Base-by-base conservation (phyloP, 352 stramenopile species). In the Bremia lactucae region DNA sequence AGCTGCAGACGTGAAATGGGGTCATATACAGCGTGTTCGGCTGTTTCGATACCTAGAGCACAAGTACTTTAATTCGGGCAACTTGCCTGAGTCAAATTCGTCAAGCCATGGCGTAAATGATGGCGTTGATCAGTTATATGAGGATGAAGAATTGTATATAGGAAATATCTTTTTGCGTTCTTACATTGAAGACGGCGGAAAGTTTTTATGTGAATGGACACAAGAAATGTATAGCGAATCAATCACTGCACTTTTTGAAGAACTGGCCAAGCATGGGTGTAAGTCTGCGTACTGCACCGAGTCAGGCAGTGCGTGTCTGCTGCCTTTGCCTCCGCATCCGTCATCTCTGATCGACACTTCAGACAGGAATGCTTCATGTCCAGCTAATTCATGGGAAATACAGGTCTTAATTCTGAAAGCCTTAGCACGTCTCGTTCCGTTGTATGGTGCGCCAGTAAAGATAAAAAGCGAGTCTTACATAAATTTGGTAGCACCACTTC, bases 321-420 rank as follows among this genome's bases (percentile, higher is more conserved):
- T 48, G 20, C 22, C 52, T 4, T 59, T 42, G 15, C 40, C 45
- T 24, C 24, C 35, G 20, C 42, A 49, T 8, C 49, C 48, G 6
- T 40, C 24, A 31, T 56, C 45, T 21, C 18, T 55, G n/a, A 49
- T 28, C 7, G 21, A 52, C 24, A 48, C 43, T 15, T 44, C 22
- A 36, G 53, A 44, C 16, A 59, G 39, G 42, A 39, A 42, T n/a
- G 20, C 28, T 11, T 49, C 42, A n/a, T 62, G 46, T 55, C 46
- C 52, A 42, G 37, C 59, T 2, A 72, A 92, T 45, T 71, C 77
- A 0, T 87, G 68, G 69, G 68, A 88, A 31, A 48, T 87, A 11
- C 80, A 92, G 56, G 74, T 88, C 14, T 55, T 92, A 24, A 83
- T 89, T 10, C 42, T 90, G 1, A 85, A 82, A 37, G 76, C 80